Percentiles rank a stretch among this genome's conserved stretches.
These are phyloP conservation scores for Cladosporium sp. DNA, from an alignment of 2,329 filamentous ascomycete species.

Conservation along the genomic window DNA sequence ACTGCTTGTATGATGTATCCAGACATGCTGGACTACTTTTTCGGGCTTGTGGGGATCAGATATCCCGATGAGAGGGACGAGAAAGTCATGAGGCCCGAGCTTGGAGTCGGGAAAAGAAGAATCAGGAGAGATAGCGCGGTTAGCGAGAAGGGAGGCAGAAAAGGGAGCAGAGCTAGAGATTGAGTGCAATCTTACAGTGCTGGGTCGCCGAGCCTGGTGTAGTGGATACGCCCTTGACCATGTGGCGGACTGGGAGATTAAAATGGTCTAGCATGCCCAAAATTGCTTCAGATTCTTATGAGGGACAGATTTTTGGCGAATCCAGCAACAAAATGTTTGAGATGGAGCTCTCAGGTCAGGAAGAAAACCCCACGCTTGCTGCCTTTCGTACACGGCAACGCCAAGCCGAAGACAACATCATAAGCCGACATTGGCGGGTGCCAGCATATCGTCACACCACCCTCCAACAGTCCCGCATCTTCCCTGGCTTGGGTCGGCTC, in stretches of 20 bases:
- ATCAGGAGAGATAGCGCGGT: slow-evolving; percentile 26
- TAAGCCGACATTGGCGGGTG: slow-evolving; percentile 6
- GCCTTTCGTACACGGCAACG: background rate
- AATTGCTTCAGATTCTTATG: no score
- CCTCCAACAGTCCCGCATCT: background rate
- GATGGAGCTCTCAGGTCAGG: no score
- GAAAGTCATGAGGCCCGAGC: slow-evolving; percentile 34
- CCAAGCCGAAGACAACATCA: background rate
- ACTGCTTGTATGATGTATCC: slow-evolving; percentile 71
- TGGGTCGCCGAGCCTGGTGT: background rate
- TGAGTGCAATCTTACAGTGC: background rate
- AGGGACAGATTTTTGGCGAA: no score
- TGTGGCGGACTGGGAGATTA: background rate
- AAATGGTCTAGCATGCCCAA: no score
- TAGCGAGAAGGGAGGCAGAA: slow-evolving; percentile 21
- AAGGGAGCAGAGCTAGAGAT: slow-evolving; percentile 10
- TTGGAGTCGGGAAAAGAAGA: slow-evolving; percentile 26
- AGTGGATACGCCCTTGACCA: background rate
- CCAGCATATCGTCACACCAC: slow-evolving; percentile 1
- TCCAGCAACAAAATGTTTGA: no score
- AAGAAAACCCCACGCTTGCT: background rate
- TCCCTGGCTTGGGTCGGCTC: slow-evolving; percentile 4
- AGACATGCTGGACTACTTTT: slow-evolving; percentile 79
- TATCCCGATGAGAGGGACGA: slow-evolving; percentile 54
- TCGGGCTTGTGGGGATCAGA: slow-evolving; percentile 62